Evolutionary conservation across 257 asterid genomes (phyloP), one percentile per base, ranked within the genome.

Genomic region (Solanum bulbocastanum): DNA sequence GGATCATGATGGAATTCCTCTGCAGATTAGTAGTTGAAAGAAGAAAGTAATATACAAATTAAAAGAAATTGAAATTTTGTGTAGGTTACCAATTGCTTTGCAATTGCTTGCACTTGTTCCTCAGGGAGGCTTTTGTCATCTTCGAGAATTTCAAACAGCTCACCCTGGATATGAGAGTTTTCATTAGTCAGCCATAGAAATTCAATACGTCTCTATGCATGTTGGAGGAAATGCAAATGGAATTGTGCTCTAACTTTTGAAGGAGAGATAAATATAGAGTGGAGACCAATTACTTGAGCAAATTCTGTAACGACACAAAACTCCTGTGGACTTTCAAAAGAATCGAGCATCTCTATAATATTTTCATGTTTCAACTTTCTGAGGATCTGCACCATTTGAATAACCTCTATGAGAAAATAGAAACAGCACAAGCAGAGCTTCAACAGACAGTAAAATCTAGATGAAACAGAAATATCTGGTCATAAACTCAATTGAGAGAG

Each of bases 41-140:
- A 79, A 44, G 66, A 27, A 44, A 13, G 18, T 5, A 79, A 27
- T 79, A 27, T 44, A 46, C 25, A 79, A 3, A 79, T 5, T 36
- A 42, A 79, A 42, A 79, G 18, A 78, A 16, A 65, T 6, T 23
- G 12, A 87, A 76, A n/a, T 11, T 23, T n/a, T 5, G 40, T 82
- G 52, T 44, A 78, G 30, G 84, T 74, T 94, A 96, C 99, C 99
- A 97, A 90, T 91, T 97, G 99, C 89, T 96, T 97, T 10, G 99
- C 99, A 88, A 97, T 97, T 89, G 98, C 99, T 91, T 96, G 99
- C 85, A 97, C 99, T 93, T 97, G 99, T 90, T 96, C 98, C 90
- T 97, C 99, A 15, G 99, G 99, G 87, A 97, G 99, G 91, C 97
- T 95, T 90, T 96, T 97, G 91, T 97, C 99, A 92, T 97, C 99